phyloP scores from a whole-genome alignment of 495 filamentous ascomycete species.

The Aspergillus saccharolyticus region DNA sequence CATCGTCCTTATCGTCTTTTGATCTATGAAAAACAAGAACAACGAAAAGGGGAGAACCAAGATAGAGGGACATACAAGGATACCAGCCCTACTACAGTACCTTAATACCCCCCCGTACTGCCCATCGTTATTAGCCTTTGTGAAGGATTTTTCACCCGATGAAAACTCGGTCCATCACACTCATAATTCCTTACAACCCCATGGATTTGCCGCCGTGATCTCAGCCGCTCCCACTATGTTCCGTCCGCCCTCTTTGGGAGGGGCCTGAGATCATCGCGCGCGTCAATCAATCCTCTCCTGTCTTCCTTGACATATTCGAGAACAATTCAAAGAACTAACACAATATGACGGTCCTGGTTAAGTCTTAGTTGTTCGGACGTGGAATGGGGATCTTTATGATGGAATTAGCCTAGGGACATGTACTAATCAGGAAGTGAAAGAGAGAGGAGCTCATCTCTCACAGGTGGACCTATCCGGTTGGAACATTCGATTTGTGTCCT shows the following conservation, averaged over 20 bases:
- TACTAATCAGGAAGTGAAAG: not conserved
- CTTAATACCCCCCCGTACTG: too few species aligned
- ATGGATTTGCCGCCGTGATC: constrained; percentile 17
- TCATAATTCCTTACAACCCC: not conserved
- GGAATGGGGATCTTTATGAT: not conserved
- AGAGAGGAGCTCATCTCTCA: not conserved
- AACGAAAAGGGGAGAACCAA: not conserved
- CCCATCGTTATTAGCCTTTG: constrained; percentile 3
- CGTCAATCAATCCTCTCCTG: not conserved
- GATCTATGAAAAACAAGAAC: too few species aligned
- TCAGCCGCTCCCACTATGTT: not conserved
- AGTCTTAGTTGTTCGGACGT: too few species aligned
- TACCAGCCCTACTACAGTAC: too few species aligned
- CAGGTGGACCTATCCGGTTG: not conserved
- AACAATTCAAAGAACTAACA: too few species aligned
- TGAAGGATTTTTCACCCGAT: not conserved
- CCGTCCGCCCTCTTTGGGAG: not conserved
- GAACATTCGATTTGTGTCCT: not conserved
- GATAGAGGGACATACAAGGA: not conserved
- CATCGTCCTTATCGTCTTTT: too few species aligned
- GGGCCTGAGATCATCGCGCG: constrained; percentile 5
- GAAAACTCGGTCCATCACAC: constrained; percentile 12
- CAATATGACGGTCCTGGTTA: too few species aligned
- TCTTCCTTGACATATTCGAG: too few species aligned
- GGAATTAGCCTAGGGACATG: not conserved